phyloP scores from a whole-genome alignment of 495 filamentous ascomycete genomes.

The Mycothermus thermophilus region DNA sequence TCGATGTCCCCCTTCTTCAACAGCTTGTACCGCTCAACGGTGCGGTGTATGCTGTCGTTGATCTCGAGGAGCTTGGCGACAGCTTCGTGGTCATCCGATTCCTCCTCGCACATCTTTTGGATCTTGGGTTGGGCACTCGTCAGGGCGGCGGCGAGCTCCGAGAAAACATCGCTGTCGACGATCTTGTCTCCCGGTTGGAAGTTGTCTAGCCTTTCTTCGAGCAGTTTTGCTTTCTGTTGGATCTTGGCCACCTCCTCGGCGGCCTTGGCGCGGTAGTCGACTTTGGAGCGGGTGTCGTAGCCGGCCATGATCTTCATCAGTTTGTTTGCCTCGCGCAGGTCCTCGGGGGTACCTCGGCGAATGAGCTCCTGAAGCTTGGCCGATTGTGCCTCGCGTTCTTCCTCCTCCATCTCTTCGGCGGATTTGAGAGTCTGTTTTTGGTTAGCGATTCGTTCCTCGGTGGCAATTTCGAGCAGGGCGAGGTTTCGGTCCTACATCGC shows the following conservation, averaged over 20 bases:
- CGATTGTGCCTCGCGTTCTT: conserved; percentile 85
- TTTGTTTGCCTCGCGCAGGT: conserved; percentile 88
- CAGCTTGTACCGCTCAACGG: conserved; percentile 85
- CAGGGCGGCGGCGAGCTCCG: conserved; percentile 84
- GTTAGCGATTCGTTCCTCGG: conserved; percentile 1
- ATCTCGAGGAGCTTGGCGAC: conserved; percentile 92
- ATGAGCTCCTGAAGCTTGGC: conserved; percentile 96
- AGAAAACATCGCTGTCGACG: conserved; percentile 83
- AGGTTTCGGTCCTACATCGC: conserved; percentile 92
- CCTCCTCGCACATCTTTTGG: conserved; percentile 97
- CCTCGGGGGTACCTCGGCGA: conserved; percentile 75
- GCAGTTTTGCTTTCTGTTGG: conserved; percentile 76
- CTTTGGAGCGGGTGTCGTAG: conserved; percentile 86
- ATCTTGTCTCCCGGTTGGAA: conserved; percentile 72
- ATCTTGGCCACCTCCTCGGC: conserved; percentile 90
- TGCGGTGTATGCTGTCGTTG: conserved; percentile 96
- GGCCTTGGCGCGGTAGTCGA: conserved; percentile 93
- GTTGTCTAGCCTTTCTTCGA: conserved; percentile 85
- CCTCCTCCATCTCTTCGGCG: conserved; percentile 97
- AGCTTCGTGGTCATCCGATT: conserved; percentile 90
- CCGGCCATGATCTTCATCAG: conserved; percentile 99
- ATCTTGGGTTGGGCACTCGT: conserved; percentile 96
- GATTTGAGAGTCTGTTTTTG: conserved; percentile 69
- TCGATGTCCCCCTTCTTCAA: conserved; percentile 88
- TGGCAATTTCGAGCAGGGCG: too few relatives aligned